phyloP scores from a whole-genome alignment of 176 grass and related monocot genomes.

The Paspalum vaginatum region DNA sequence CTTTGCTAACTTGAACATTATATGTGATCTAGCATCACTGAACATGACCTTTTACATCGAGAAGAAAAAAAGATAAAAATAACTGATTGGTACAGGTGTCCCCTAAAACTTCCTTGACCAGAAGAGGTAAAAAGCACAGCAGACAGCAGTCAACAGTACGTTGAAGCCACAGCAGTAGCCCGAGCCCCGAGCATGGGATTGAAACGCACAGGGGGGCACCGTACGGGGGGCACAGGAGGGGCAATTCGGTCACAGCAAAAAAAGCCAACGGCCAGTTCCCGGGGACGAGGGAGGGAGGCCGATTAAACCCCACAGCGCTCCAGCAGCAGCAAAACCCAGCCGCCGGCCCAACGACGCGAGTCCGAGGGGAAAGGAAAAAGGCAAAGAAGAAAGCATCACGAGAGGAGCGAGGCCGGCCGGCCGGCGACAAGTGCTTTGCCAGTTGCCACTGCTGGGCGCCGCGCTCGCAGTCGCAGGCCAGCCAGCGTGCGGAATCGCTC shows the following conservation, averaged over 20 bases:
- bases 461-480: neutral
- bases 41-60: neutral
- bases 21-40: neutral
- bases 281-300: slow-evolving; percentile 30
- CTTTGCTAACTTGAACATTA: no score
- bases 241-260: slow-evolving; percentile 44
- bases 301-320: no score
- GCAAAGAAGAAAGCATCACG: neutral
- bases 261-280: slow-evolving; percentile 62
- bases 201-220: neutral
- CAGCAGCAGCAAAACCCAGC: neutral
- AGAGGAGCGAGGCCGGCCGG: neutral
- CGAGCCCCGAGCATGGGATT: neutral
- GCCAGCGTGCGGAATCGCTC: slow-evolving; percentile 18
- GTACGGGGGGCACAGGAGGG: slow-evolving; percentile 5
- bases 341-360: slow-evolving; percentile 36
- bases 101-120: neutral
- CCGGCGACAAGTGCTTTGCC: neutral
- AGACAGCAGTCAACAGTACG: neutral
- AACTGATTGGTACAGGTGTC: no score
- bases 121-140: slow-evolving; percentile 6
- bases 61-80: neutral
- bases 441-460: neutral
- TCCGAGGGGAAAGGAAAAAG: neutral
- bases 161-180: neutral